A percentile compares a stretch with the other conserved stretches of the same genome.
Evolutionary conservation across 208 protist species (phyloP).

Genomic region (Wallacemonas collosoma): DNA sequence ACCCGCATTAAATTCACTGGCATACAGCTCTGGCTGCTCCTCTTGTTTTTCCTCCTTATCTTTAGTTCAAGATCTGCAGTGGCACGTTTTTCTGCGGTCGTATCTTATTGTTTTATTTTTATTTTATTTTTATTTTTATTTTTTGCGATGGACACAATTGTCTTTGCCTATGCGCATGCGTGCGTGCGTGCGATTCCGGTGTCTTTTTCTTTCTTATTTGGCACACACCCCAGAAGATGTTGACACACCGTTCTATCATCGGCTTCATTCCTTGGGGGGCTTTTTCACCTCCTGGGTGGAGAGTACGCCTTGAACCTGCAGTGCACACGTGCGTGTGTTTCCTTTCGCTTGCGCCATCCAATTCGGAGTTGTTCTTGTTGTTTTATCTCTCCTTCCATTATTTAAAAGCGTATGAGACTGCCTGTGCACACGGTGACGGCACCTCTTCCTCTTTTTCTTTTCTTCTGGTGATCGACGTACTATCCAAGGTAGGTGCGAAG

Average conservation of each 20-base stretch:
- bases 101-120: constrained; percentile 15
- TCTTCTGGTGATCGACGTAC: no score
- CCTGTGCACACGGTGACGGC: neutral
- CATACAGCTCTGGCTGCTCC: neutral
- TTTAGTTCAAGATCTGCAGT: neutral
- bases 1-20: no score
- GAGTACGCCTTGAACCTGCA: no score
- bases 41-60: constrained; percentile 7
- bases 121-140: neutral
- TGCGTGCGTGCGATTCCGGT: neutral
- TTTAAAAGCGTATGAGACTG: neutral
- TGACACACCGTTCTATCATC: no score
- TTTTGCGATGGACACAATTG: neutral
- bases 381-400: neutral
- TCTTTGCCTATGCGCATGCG: neutral
- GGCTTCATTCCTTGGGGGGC: no score
- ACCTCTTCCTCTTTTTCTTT: no score
- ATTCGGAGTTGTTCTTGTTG: neutral
- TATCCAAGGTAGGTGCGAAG: no score
- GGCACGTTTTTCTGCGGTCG: neutral
- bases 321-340: no score
- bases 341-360: no score
- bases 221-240: no score
- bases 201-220: neutral
- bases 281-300: no score